Conservation (phyloP, 2,329 filamentous ascomycete species). For the Sporothrix brasiliensis region DNA sequence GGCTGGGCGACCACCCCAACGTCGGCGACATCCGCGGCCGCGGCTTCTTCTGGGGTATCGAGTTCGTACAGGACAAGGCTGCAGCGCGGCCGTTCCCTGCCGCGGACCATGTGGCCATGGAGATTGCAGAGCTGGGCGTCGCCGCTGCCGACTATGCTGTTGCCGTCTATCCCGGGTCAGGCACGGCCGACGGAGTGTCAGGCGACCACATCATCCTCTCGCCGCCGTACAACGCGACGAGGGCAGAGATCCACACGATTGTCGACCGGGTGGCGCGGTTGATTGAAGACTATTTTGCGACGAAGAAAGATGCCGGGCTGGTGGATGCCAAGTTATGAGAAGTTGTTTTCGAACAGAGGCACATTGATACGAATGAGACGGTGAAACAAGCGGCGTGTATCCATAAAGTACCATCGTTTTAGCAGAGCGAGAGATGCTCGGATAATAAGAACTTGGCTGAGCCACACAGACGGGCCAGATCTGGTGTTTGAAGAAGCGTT, state of each 20-base stretch:
- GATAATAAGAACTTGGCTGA: neutral
- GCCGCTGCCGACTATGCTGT: constrained; percentile 42
- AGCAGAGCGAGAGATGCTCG: neutral
- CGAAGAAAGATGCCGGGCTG: constrained; percentile 3
- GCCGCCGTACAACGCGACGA: constrained; percentile 67
- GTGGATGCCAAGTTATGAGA: constrained; percentile 22
- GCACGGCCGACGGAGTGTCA: constrained; percentile 60
- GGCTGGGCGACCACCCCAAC: constrained; percentile 44
- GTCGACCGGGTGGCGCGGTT: constrained; percentile 56
- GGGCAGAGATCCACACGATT: constrained; percentile 59
- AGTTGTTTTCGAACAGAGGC: no score
- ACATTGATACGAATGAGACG: neutral
- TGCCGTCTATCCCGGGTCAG: constrained; percentile 64
- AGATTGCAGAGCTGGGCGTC: constrained; percentile 43
- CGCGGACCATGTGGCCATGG: constrained; percentile 42
- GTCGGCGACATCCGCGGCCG: constrained; percentile 50
- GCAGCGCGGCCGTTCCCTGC: constrained; percentile 43
- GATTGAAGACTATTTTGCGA: constrained; percentile 54
- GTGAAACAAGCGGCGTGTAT: neutral
- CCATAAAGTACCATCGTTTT: neutral
- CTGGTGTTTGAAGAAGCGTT: neutral
- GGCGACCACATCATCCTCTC: constrained; percentile 73
- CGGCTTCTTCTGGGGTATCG: constrained; percentile 51
- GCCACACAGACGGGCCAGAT: constrained; percentile 4
- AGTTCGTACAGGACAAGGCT: constrained; percentile 47